Evolutionary conservation across 306 rosid genomes (phyloP).

Genomic region (Citrullus colocynthis): DNA sequence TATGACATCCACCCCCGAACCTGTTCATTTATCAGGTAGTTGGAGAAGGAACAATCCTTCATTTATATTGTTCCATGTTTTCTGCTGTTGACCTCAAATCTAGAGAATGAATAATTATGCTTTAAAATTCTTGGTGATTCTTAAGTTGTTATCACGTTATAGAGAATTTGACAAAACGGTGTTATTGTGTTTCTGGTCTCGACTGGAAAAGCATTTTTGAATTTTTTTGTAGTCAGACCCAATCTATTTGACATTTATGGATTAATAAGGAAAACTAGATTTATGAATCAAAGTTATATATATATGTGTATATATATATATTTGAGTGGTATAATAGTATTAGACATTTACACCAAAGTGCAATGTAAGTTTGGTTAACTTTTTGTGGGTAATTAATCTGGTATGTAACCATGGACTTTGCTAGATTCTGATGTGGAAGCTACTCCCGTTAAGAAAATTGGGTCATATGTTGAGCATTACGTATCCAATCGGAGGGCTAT

Average conservation of each 20-base stretch:
- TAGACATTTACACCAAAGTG: neutral
- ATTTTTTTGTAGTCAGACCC: neutral
- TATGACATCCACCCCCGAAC: neutral
- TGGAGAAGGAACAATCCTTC: neutral
- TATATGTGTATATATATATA: no score
- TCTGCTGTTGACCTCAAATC: neutral
- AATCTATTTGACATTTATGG: neutral
- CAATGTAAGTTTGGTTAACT: neutral
- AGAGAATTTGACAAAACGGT: neutral
- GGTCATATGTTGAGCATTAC: constrained; percentile 9
- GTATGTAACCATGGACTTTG: neutral
- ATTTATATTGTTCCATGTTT: neutral
- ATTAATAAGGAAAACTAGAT: neutral
- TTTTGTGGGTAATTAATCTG: neutral
- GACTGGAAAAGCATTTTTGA: neutral
- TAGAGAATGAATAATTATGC: neutral
- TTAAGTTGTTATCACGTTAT: neutral
- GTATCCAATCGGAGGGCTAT: constrained; percentile 52
- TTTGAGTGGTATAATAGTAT: neutral
- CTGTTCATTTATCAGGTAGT: constrained; percentile 3
- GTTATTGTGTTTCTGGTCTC: neutral
- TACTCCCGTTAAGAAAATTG: constrained; percentile 11
- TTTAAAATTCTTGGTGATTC: neutral
- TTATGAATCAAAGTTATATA: neutral
- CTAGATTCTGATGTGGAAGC: constrained; percentile 20